These are phyloP conservation scores for Diaporthe ampelina DNA, from an alignment of 2,329 filamentous ascomycete genomes.

Conservation along the genomic window DNA sequence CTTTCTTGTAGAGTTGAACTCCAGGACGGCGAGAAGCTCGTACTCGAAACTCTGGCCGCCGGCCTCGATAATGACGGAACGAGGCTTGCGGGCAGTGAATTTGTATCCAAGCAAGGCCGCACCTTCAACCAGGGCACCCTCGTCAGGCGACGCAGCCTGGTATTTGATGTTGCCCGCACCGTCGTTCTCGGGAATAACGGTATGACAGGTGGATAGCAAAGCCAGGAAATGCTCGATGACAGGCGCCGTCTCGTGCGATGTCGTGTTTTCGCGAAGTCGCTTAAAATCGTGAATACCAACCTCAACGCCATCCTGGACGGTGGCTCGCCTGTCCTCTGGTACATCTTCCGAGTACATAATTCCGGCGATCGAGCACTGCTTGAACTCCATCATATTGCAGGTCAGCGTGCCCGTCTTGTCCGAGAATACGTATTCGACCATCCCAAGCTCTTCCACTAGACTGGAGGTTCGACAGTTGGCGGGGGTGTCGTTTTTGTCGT, in stretches of 20 bases:
- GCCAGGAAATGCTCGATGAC: constrained; percentile 85
- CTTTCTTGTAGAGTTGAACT: constrained; percentile 98
- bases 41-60: constrained; percentile 83
- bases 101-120: constrained; percentile 88
- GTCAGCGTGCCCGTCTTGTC: constrained; percentile 98
- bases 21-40: constrained; percentile 94
- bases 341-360: constrained; percentile 95
- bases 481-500: constrained; percentile 94
- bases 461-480: constrained; percentile 97
- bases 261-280: constrained; percentile 77
- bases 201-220: constrained; percentile 92
- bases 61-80: constrained; percentile 86
- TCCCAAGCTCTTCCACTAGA: constrained; percentile 94
- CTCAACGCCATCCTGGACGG: constrained; percentile 81
- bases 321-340: constrained; percentile 88
- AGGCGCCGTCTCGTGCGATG: constrained; percentile 64
- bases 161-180: constrained; percentile 91
- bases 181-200: constrained; percentile 92
- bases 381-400: constrained; percentile 99
- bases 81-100: constrained; percentile 91
- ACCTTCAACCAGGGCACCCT: constrained; percentile 95
- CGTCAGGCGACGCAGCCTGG: constrained; percentile 96
- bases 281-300: constrained; percentile 89
- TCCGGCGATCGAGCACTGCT: constrained; percentile 92
- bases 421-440: constrained; percentile 98